Conservation (phyloP, 306 rosid genomes). For the Cicer arietinum region DNA sequence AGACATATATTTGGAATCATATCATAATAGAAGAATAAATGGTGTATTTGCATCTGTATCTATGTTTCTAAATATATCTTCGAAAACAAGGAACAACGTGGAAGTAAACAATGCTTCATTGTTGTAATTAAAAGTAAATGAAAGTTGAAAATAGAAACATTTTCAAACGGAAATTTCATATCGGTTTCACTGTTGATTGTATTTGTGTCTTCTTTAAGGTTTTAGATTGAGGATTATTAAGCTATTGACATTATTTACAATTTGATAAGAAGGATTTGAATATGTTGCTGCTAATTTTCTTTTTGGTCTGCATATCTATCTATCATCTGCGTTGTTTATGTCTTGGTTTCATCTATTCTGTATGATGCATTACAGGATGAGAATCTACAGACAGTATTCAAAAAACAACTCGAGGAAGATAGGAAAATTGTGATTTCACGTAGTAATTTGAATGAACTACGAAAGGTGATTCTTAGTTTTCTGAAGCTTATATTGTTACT, state of each 20-base stretch:
- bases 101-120: neutral
- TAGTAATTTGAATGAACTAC: constrained; percentile 83
- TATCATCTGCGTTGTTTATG: neutral
- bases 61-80: neutral
- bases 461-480: constrained; percentile 59
- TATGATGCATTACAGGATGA: constrained; percentile 71
- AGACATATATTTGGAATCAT: constrained; percentile 8
- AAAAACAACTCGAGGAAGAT: constrained; percentile 94
- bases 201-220: neutral
- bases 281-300: constrained; percentile 19
- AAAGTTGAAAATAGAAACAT: neutral
- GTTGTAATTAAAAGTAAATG: neutral
- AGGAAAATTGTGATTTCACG: constrained; percentile 80
- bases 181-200: constrained; percentile 26
- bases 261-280: constrained; percentile 17
- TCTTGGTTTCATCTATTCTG: constrained; percentile 36
- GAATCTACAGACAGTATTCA: constrained; percentile 70
- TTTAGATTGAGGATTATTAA: constrained; percentile 21
- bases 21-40: constrained; percentile 7
- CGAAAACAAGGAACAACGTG: neutral
- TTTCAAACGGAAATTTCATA: constrained; percentile 9
- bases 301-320: constrained; percentile 4
- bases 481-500: constrained; percentile 20
- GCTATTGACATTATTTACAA: neutral
- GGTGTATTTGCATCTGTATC: neutral